Conservation (phyloP, 495 filamentous ascomycete species). For the Penicillium cosmopolitanum region DNA sequence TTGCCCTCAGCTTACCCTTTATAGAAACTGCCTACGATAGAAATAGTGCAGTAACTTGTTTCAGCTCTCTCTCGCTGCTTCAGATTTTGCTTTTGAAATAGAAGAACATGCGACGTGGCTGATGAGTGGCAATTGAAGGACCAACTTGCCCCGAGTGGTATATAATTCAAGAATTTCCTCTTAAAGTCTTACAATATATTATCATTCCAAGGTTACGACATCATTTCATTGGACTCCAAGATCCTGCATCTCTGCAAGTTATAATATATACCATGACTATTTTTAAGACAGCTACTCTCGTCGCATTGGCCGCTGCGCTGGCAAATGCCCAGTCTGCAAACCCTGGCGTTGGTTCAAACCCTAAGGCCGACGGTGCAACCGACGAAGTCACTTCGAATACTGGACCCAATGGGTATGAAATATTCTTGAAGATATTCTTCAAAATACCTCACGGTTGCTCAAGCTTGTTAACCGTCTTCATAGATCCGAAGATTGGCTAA, state of each 20-base stretch:
- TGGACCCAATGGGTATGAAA: constrained; percentile 33
- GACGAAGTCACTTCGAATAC: constrained; percentile 28
- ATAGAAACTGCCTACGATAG: background rate
- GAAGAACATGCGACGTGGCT: background rate
- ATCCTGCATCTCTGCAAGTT: background rate
- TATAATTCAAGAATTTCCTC: background rate
- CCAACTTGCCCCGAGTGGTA: background rate
- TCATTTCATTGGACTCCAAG: background rate
- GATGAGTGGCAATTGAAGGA: background rate
- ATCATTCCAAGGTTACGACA: background rate
- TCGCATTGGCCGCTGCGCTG: constrained; percentile 11
- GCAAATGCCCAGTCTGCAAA: constrained; percentile 29
- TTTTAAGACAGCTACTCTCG: constrained; percentile 15
- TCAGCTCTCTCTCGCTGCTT: background rate
- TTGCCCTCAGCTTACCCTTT: background rate
- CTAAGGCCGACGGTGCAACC: constrained; percentile 34
- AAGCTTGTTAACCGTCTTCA: background rate
- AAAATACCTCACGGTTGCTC: background rate
- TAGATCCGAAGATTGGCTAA: constrained; percentile 40
- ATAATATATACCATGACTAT: constrained; percentile 12
- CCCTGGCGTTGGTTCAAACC: constrained; percentile 32
- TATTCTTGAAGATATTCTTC: background rate
- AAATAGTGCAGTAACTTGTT: background rate
- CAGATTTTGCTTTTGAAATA: background rate
- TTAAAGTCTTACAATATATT: too few relatives aligned